phyloP scores from a whole-genome alignment of 306 rosid species.

The Cucumis sativus region DNA sequence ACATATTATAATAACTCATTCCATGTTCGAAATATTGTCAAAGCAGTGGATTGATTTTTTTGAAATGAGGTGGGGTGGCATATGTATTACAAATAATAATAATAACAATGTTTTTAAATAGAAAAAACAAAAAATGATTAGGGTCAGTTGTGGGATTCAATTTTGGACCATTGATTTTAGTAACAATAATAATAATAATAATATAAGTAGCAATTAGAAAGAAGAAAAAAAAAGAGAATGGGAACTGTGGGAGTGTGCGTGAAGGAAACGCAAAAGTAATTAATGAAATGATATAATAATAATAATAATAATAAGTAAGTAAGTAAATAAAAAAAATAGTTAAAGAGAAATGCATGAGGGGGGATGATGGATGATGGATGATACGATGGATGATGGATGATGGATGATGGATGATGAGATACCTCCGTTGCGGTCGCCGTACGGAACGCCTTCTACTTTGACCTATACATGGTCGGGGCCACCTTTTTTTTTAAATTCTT shows the following conservation, averaged over 20 bases:
- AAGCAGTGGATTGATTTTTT: no score
- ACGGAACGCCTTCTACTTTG: conserved; percentile 56
- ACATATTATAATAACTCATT: no score
- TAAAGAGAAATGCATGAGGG: conserved; percentile 44
- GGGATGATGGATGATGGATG: conserved; percentile 12
- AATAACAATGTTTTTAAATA: no score
- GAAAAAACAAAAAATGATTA: no score
- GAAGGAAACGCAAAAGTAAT: conserved; percentile 33
- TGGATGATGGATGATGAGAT: conserved; percentile 17
- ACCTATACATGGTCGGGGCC: conserved; percentile 14
- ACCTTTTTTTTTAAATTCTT: no score
- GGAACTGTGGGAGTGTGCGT: conserved; percentile 25
- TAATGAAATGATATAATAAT: not conserved
- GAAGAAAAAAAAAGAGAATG: not conserved
- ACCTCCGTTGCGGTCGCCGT: conserved; percentile 61
- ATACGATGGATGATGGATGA: conserved; percentile 2
- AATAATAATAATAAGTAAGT: not conserved
- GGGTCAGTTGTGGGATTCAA: no score
- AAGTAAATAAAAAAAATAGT: conserved; percentile 22
- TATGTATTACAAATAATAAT: no score
- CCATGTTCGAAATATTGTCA: no score
- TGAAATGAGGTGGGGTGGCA: no score
- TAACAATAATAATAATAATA: no score
- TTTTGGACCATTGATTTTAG: no score
- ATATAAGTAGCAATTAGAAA: no score